Conservation (phyloP, 768 basidiomycete genomes). For the Xerocomus spinulosus region DNA sequence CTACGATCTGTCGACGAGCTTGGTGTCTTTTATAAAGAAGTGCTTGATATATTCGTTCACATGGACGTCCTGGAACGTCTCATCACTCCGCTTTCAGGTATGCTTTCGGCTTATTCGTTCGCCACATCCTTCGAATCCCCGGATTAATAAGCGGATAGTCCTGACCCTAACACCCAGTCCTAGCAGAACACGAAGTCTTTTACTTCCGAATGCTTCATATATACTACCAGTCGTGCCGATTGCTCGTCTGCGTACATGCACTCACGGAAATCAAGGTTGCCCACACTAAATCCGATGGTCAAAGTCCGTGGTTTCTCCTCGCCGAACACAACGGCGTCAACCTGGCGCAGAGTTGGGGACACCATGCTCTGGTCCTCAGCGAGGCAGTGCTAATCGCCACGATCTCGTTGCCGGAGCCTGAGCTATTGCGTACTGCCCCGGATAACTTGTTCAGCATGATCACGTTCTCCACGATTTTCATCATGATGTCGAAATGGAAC, state of each 20-base stretch:
- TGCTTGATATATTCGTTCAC: constrained; percentile 28
- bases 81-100: constrained; percentile 37
- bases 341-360: constrained; percentile 34
- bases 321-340: constrained; percentile 33
- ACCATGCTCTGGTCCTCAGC: constrained; percentile 35
- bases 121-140: not conserved
- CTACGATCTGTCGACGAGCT: constrained; percentile 26
- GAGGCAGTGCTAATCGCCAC: constrained; percentile 35
- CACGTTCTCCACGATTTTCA: constrained; percentile 39
- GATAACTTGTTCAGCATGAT: constrained; percentile 41
- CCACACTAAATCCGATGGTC: constrained; percentile 14
- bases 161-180: constrained; percentile 33
- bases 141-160: constrained; percentile 6
- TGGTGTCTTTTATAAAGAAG: constrained; percentile 32
- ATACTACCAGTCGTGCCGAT: constrained; percentile 38
- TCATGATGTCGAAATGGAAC: constrained; percentile 42
- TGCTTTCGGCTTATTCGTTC: constrained; percentile 5
- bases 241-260: constrained; percentile 37
- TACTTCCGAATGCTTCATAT: constrained; percentile 40
- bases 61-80: constrained; percentile 37
- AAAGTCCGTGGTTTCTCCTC: constrained; percentile 30
- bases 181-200: constrained; percentile 39
- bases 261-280: constrained; percentile 24
- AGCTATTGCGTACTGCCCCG: constrained; percentile 38
- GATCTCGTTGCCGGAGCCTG: constrained; percentile 32